Evolutionary conservation across 495 filamentous ascomycete species (phyloP), one percentile per base, ranked within the genome.

Genomic region (Penicillium dipodomyicola): DNA sequence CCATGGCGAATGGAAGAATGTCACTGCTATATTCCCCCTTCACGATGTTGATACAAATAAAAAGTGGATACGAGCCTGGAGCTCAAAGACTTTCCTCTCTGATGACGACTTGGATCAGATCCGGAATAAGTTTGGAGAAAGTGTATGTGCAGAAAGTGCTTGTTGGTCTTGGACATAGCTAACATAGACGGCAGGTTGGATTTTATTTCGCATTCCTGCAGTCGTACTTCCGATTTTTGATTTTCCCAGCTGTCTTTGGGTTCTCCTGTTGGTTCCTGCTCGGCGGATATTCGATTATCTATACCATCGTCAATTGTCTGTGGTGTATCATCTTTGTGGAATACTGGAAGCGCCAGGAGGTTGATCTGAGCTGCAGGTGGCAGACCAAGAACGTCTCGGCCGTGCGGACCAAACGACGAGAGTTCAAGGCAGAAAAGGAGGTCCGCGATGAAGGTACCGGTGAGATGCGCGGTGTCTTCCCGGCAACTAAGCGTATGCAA

Each of bases 181-280:
- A 32, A 62, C 48, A 19, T 35, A 14, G 19, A 5, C 52, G 48
- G 22, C 27, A 87, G 81, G 80, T 97, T 52, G 94, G 89, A 23
- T 97, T 92, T 65, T 98, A 98, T 74, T 98, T 98, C 66, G 87
- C 95, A 3, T 98, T 98, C 70, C 76, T 96, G 52, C 91, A 96
- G 74, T 87, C 88, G 0, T 98, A 98, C 71, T 95, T 96, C 65
- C 74, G 80, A 35, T 96, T 96, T 67, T 74, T 96, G 27, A 69
- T 90, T 10, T 90, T 94, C 59, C 93, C 92, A 0, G 95, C 94
- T 3, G 79, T 80, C 14, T 88, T 96, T 67, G 94, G 95, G 5
- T 82, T 88, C 56, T 84, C 82, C 3, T 84, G 88, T 30, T 97
- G 90, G 89, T 66, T 94, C 29, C 61, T 97, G 14, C 79, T 98